Conservation (phyloP, 2,329 filamentous ascomycete genomes). For the Penicillium olsonii region DNA sequence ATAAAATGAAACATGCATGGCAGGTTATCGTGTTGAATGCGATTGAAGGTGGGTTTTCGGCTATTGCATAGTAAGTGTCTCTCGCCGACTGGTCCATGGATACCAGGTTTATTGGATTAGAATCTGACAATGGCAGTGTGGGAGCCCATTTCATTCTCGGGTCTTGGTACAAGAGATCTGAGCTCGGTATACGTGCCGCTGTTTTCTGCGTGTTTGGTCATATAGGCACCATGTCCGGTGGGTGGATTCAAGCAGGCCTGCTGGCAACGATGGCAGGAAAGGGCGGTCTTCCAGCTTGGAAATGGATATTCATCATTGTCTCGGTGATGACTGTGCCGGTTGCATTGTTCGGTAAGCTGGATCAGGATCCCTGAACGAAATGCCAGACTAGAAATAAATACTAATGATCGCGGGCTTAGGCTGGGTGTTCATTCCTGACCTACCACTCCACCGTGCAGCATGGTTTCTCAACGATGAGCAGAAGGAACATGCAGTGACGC, state of each 20-base stretch:
- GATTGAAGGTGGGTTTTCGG: conserved; percentile 48
- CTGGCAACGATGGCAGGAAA: conserved; percentile 39
- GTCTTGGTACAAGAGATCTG: conserved; percentile 48
- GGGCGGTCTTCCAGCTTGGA: conserved; percentile 43
- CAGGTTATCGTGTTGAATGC: conserved; percentile 49
- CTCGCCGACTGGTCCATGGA: background rate
- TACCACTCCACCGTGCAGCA: conserved; percentile 45
- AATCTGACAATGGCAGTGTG: conserved; percentile 27
- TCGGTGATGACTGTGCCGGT: conserved; percentile 46
- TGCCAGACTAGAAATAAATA: background rate
- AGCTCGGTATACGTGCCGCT: conserved; percentile 40
- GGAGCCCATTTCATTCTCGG: conserved; percentile 50
- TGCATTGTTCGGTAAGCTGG: conserved; percentile 40
- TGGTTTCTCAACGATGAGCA: conserved; percentile 40
- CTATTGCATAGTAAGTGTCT: conserved; percentile 45
- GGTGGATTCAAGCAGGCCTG: conserved; percentile 49
- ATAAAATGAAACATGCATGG: conserved; percentile 45
- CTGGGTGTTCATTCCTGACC: conserved; percentile 49
- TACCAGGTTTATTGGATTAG: background rate
- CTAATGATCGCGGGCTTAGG: conserved; percentile 24
- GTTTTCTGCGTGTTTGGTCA: conserved; percentile 45
- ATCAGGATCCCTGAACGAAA: background rate
- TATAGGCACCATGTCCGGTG: conserved; percentile 48
- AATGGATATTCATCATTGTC: conserved; percentile 49
- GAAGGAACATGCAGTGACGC: conserved; percentile 39